Base-by-base conservation (phyloP, 192 early-diverging fungal genomes). In the Powellomyces hirtus region DNA sequence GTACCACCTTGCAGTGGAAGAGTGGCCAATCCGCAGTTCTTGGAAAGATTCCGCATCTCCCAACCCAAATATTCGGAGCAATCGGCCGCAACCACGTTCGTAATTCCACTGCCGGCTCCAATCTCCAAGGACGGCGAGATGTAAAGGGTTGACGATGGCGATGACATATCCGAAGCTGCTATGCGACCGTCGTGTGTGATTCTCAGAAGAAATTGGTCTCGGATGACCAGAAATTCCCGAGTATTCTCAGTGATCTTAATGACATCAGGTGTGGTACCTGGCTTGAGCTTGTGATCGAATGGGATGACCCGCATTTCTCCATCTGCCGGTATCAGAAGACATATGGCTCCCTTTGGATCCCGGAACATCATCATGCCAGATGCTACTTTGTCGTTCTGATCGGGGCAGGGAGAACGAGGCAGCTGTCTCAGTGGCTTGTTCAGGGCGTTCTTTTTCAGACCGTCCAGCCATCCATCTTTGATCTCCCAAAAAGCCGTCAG, bases 401-500 rank as follows among this genome's bases (percentile, higher is more conserved):
- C n/a, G n/a, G n/a, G n/a, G n/a, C n/a, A n/a, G n/a, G n/a, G n/a
- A n/a, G n/a, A n/a, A 42, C 40, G 40, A 42, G 40, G n/a, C 11
- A 42, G n/a, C 40, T 42, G 40, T 42, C 40, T 10, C 11, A n/a
- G 16, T 11, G 64, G 64, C 35, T 66, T 68, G 13, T n/a, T 22
- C 16, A 11, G 7, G 4, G 66, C 58, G 10, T n/a, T 4, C 24
- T 31, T 51, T 30, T 71, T 71, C 1, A 66, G 34, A 13, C 64
- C 58, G 42, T 61, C 64, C 10, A 74, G n/a, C 64, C 64, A 67
- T 13, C 62, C 60, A 29, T 66, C 71, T 35, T 68, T 67, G 0
- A 69, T 40, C 42, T 78, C 78, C 81, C 83, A 88, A 26, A 88
- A 68, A 18, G 67, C 71, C 13, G 84, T 55, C 13, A 58, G 66